Percentiles rank a stretch among this genome's conserved stretches.
Evolutionary conservation across 106 monocot genomes (phyloP).

Genomic region (Xerophyta viscosa): DNA sequence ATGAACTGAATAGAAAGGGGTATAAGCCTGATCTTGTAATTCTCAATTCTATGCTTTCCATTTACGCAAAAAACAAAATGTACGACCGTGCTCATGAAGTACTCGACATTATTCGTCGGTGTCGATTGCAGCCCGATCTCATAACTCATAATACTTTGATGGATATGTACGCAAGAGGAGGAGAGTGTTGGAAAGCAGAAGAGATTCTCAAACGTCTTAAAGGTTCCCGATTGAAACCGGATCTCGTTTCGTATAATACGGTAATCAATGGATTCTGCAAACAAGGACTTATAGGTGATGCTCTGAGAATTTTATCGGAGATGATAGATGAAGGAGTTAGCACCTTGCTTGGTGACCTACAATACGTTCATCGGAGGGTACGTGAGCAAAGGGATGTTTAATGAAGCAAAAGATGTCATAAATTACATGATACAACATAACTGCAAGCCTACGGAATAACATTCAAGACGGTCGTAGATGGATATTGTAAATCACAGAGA

Average conservation of each 20-base stretch:
- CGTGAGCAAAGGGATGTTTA: slow-evolving; percentile 36
- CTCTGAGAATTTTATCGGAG: slow-evolving; percentile 44
- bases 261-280: slow-evolving; percentile 91
- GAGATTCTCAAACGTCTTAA: slow-evolving; percentile 51
- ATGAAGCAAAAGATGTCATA: slow-evolving; percentile 63
- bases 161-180: slow-evolving; percentile 72
- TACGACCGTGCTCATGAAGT: slow-evolving; percentile 67
- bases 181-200: slow-evolving; percentile 88
- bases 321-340: slow-evolving; percentile 51
- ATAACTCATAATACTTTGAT: slow-evolving; percentile 87
- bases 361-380: slow-evolving; percentile 75
- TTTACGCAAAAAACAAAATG: slow-evolving; percentile 76
- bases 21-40: slow-evolving; percentile 76
- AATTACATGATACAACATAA: slow-evolving; percentile 56
- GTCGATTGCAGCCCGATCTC: slow-evolving; percentile 63
- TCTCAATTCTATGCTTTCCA: slow-evolving; percentile 80
- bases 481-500: slow-evolving; percentile 49
- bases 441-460: slow-evolving; percentile 59
- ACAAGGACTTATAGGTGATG: slow-evolving; percentile 71
- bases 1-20: slow-evolving; percentile 54
- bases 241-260: slow-evolving; percentile 74
- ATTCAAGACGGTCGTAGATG: slow-evolving; percentile 60
- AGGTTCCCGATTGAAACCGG: slow-evolving; percentile 36
- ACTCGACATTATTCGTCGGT: slow-evolving; percentile 41
- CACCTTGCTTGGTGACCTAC: slow-evolving; percentile 64